These are phyloP conservation scores for Penicillium sp. DNA, from an alignment of 2,329 filamentous ascomycete genomes.

Conservation along the genomic window DNA sequence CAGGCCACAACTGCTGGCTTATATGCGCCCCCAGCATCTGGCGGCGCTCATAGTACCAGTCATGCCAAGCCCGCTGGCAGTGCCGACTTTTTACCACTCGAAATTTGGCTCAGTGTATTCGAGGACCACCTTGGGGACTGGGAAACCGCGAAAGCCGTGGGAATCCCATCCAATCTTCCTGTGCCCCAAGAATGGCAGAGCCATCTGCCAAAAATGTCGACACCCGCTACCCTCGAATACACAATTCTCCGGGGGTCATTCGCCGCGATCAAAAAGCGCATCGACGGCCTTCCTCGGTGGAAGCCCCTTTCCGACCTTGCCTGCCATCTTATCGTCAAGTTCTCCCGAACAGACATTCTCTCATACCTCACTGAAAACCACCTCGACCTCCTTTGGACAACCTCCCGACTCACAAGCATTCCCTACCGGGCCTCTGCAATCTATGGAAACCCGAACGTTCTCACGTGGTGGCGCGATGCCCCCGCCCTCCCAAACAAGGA, in stretches of 20 bases:
- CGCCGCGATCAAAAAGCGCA: constrained; percentile 70
- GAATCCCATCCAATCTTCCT: constrained; percentile 75
- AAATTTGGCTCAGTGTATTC: constrained; percentile 87
- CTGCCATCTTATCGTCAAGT: constrained; percentile 88
- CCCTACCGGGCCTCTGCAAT: constrained; percentile 86
- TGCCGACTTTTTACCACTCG: constrained; percentile 64
- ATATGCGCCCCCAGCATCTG: constrained; percentile 31
- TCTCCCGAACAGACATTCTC: constrained; percentile 78
- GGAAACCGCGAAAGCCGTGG: constrained; percentile 81
- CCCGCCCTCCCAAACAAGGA: constrained; percentile 82
- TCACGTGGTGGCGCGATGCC: constrained; percentile 89
- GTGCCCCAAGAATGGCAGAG: constrained; percentile 73
- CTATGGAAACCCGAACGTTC: constrained; percentile 79
- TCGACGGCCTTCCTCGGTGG: constrained; percentile 68
- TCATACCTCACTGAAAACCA: constrained; percentile 68
- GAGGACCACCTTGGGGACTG: constrained; percentile 79
- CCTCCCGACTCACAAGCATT: constrained; percentile 77
- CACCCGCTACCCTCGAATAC: constrained; percentile 79
- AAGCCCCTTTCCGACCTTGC: constrained; percentile 77
- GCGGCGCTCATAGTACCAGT: constrained; percentile 35
- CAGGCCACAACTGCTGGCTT: constrained; percentile 12
- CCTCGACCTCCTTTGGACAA: constrained; percentile 79
- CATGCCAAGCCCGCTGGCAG: constrained; percentile 22
- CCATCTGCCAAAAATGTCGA: constrained; percentile 63
- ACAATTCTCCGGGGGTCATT: constrained; percentile 74